A percentile compares a stretch with the other conserved stretches of the same genome.
Conservation (phyloP, 1,284 basidiomycete genomes). For the Lentinula novae-zelandiae region DNA sequence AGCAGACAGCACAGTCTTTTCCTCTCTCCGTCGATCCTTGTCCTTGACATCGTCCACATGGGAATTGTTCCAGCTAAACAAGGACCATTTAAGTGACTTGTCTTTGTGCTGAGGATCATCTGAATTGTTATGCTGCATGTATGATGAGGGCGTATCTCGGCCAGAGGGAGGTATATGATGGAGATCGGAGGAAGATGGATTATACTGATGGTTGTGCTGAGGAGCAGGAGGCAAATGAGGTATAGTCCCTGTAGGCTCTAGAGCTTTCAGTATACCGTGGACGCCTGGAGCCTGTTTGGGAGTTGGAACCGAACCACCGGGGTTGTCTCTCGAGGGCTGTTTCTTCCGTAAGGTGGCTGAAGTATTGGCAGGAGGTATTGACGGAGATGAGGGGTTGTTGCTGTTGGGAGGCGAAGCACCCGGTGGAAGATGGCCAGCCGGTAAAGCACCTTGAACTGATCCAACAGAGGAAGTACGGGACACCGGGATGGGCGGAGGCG, state of each 20-base stretch:
- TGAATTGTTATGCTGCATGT: not conserved
- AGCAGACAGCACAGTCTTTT: not conserved
- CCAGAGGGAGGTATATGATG: not conserved
- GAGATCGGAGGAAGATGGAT: not conserved
- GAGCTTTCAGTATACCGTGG: constrained; percentile 8
- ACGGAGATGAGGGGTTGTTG: constrained; percentile 5
- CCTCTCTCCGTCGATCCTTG: not conserved
- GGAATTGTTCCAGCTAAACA: not conserved
- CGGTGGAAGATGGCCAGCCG: not conserved
- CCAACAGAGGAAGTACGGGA: constrained; percentile 2
- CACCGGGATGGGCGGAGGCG: not conserved
- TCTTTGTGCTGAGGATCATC: constrained; percentile 4
- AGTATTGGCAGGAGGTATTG: not conserved
- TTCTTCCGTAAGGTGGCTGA: not conserved
- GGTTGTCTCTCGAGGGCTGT: not conserved
- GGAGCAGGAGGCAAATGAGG: not conserved
- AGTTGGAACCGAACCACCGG: not conserved
- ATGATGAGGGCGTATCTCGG: not conserved
- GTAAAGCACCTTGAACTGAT: not conserved
- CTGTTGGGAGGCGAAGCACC: not conserved
- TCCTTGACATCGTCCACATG: not conserved
- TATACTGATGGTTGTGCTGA: not conserved
- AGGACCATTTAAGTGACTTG: not conserved
- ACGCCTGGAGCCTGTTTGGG: not conserved
- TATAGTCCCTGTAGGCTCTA: not conserved